phyloP scores from a whole-genome alignment of 805 yeast species.

The Starmerella lactis-condensi region DNA sequence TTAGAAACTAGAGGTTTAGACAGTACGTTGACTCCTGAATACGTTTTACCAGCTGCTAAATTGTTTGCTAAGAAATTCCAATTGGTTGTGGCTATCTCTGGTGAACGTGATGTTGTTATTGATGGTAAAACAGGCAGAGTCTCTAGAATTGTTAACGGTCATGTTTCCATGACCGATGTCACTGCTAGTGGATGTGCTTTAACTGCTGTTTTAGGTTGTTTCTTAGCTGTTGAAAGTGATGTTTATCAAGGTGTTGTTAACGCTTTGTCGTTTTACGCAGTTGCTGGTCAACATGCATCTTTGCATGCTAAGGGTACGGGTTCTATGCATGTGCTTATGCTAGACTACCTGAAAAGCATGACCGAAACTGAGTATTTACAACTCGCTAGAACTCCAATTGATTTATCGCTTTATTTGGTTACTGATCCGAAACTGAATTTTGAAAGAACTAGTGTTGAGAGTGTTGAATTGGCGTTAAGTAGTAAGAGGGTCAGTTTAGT shows the following conservation, averaged over 20 bases:
- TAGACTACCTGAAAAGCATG: constrained; percentile 12
- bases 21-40: constrained; percentile 10
- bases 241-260: constrained; percentile 5
- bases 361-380: constrained; percentile 7
- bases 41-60: constrained; percentile 11
- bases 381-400: constrained; percentile 10
- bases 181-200: constrained; percentile 17
- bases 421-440: constrained; percentile 13
- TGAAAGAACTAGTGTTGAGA: constrained; percentile 5
- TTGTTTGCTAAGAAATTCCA: constrained; percentile 7
- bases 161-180: constrained; percentile 15
- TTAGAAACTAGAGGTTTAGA: constrained; percentile 22
- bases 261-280: constrained; percentile 12
- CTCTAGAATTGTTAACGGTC: constrained; percentile 9
- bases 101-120: constrained; percentile 11
- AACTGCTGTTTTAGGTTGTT: constrained; percentile 14
- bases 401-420: constrained; percentile 13
- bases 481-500: constrained; percentile 68
- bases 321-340: constrained; percentile 12
- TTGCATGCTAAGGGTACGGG: constrained; percentile 11
- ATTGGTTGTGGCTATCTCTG: constrained; percentile 12
- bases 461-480: constrained; percentile 31
- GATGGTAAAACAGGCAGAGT: constrained; percentile 7
- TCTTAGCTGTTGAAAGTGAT: constrained; percentile 1
- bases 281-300: constrained; percentile 16